Conservation (phyloP, 1,284 basidiomycete species). For the Gymnopus androsaceus region DNA sequence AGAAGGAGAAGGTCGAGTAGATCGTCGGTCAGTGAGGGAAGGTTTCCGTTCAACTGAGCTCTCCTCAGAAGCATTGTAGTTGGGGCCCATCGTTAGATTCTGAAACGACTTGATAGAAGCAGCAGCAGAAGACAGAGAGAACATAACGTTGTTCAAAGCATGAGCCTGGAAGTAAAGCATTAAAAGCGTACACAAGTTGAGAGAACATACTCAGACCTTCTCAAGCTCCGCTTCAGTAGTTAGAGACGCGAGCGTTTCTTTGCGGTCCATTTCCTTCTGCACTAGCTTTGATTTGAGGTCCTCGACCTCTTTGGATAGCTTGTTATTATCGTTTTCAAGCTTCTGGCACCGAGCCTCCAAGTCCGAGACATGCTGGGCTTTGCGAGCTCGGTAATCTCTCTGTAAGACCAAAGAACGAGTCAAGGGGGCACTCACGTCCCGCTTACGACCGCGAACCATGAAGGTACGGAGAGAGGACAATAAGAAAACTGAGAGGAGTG, state of each 20-base stretch:
- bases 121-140: constrained; percentile 3
- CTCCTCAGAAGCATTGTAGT: neutral
- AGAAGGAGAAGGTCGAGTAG: constrained; percentile 4
- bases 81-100: neutral
- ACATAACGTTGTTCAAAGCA: constrained; percentile 10
- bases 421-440: constrained; percentile 10
- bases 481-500: neutral
- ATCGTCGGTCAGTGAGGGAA: too few species aligned
- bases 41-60: neutral
- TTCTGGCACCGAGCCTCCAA: constrained; percentile 7
- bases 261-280: neutral
- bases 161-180: neutral
- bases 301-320: constrained; percentile 6
- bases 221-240: constrained; percentile 2
- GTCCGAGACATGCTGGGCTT: constrained; percentile 9
- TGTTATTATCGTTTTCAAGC: constrained; percentile 6
- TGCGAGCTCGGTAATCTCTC: constrained; percentile 14
- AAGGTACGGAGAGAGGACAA: neutral
- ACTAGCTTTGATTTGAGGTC: constrained; percentile 1
- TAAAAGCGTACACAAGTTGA: neutral
- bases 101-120: constrained; percentile 10
- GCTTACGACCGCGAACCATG: constrained; percentile 14
- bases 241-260: neutral
- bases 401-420: constrained; percentile 12
- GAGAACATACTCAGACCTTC: neutral